Base-by-base conservation (phyloP, 2,329 filamentous ascomycete species). In the Diaporthe destruens region DNA sequence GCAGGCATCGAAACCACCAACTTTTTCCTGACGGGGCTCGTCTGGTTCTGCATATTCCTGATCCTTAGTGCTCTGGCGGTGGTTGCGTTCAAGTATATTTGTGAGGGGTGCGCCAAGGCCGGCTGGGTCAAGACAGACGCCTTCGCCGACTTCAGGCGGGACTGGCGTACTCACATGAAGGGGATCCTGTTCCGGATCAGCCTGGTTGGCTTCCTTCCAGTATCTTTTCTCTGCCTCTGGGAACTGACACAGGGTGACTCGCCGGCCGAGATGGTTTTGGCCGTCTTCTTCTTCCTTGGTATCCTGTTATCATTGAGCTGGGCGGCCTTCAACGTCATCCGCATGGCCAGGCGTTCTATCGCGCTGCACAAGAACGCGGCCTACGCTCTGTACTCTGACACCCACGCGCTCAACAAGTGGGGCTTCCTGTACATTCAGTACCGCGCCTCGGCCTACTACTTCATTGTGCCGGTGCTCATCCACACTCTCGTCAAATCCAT, bases 341-440 rank as follows among this genome's bases (percentile, higher is more conserved):
- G 90, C 61, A 91, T 96, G 72, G 94, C 94, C 20, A 93, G 93
- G 78, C 91, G 93, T 76, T 96, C 94, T 29, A 74, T 95, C 75
- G 84, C 88, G 65, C 94, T 96, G 90, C 94, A 97, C 88, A 94
- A 94, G 84, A 97, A 96, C 83, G 93, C 94, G 23, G 94, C 94
- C 51, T 96, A 96, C 81, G 96, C 96, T 78, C 90, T 97, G 72
- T 97, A 95, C 85, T 96, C 94, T 9, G 94, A 97, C 79, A 93
- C 94, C 5, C 88, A 93, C 72, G 91, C 92, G 67, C 87, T 97
- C 76, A 96, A 97, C 89, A 95, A 96, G 83, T 97, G 94, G 94
- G 94, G 94, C 44, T 97, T 97, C 86, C 86, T 97, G 71, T 97
- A 97, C 80, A 92, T 97, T 65, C 94, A 96, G 80, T 97, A 95